A percentile compares a stretch with the other conserved stretches of the same genome.
Conservation (phyloP, 768 basidiomycete species). For the Tephrocybe rancida region DNA sequence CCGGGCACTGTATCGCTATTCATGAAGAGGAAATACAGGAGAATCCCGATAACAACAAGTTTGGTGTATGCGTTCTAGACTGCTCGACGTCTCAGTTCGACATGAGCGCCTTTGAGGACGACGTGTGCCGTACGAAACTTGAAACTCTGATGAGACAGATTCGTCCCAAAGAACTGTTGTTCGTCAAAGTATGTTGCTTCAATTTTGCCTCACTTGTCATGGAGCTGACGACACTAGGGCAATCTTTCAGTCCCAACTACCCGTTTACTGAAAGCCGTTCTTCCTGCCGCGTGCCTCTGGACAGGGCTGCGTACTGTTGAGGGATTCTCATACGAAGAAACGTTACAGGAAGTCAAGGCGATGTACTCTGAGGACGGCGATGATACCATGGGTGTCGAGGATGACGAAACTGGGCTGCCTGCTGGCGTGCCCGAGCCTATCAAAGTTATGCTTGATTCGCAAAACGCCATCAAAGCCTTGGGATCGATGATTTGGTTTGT, state of each 20-base stretch:
- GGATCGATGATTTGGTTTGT: conserved; percentile 90
- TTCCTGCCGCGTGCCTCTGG: conserved; percentile 87
- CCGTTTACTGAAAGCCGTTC: conserved; percentile 77
- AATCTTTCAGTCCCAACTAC: conserved; percentile 83
- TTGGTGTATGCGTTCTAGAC: conserved; percentile 91
- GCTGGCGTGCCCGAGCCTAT: conserved; percentile 70
- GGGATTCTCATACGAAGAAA: conserved; percentile 76
- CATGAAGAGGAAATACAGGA: conserved; percentile 60
- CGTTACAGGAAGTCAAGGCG: conserved; percentile 64
- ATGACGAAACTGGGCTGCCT: conserved; percentile 41
- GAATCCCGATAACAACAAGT: conserved; percentile 50
- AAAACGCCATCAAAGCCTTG: conserved; percentile 77
- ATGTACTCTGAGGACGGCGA: conserved; percentile 59
- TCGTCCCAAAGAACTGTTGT: conserved; percentile 88
- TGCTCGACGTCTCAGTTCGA: conserved; percentile 96
- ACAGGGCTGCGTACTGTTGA: conserved; percentile 83
- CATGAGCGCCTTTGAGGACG: conserved; percentile 87
- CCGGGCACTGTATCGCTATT: conserved; percentile 92
- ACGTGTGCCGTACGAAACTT: conserved; percentile 87
- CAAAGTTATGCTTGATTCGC: conserved; percentile 65
- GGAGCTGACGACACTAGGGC: conserved; percentile 56
- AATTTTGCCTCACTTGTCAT: too few relatives aligned
- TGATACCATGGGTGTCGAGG: conserved; percentile 45
- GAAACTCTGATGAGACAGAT: conserved; percentile 94
- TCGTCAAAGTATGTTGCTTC: conserved; percentile 80